Base-by-base conservation (phyloP, 257 asterid species). In the Solanum boliviense region DNA sequence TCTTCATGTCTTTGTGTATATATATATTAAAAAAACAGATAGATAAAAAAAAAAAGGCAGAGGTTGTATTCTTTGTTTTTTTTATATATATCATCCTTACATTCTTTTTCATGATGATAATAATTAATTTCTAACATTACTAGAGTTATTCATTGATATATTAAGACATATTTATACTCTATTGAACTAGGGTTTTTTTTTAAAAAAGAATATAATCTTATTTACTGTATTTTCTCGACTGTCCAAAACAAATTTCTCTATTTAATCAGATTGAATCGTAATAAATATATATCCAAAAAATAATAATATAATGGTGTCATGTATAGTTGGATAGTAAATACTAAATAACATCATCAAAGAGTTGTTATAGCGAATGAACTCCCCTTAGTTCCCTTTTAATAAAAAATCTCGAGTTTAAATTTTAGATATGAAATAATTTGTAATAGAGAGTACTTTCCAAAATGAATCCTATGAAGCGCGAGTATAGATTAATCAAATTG, bases 1-100 rank as follows among this genome's bases (percentile, higher is more conserved):
- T 62, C 1, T 58, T 31, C n/a, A 13, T 82, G 23, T 31, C 82
- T 56, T 52, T 86, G 25, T 67, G 27, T 35, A 13, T 38, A 38
- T 25, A 67, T n/a, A 9, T 65, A 11, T 56, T 21, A 35, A 0
- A 5, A 9, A 62, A 36, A 35, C 3, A 44, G 67, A 44, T 27
- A 44, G 16, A 27, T 16, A 67, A 78, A 32, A 39, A 86, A 2
- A 46, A 52, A 27, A 70, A 62, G 36, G 13, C 67, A 10, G 25
- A 36, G 58, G 34, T 3, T 87, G 86, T 70, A 84, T 88, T 74
- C 76, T 87, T 90, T 90, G 65, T 41, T 23, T 34, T 15, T 16
- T 70, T 81, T 15, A 70, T 39, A 29, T 58, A 27, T 25, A 62
- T 10, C 78, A 70, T 67, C 16, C 10, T 56, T 56, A 7, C 10